phyloP scores from a whole-genome alignment of 495 filamentous ascomycete species.

The Podospora fimiseda region DNA sequence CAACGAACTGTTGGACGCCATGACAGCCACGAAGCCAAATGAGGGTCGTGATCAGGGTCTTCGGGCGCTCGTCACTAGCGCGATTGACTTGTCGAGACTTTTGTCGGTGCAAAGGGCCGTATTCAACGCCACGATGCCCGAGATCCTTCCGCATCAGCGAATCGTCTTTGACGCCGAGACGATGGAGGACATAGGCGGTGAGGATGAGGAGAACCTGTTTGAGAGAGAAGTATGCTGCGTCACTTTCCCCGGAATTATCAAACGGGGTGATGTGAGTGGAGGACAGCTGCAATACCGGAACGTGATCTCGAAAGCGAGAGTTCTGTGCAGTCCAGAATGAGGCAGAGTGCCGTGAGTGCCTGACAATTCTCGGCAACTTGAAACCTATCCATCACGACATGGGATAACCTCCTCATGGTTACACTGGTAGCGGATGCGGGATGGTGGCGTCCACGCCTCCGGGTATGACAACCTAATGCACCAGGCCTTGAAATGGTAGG shows the following conservation, averaged over 20 bases:
- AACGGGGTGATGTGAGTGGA: constrained; percentile 51
- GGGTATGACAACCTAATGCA: neutral
- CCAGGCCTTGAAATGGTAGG: neutral
- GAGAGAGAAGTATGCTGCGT: constrained; percentile 43
- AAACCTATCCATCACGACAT: too few species aligned
- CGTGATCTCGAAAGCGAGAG: constrained; percentile 49
- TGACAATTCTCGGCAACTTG: too few species aligned
- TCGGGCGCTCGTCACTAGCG: constrained; percentile 35
- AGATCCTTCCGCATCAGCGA: constrained; percentile 40
- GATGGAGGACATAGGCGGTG: constrained; percentile 54
- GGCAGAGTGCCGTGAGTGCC: neutral
- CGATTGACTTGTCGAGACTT: constrained; percentile 45
- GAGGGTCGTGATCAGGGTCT: constrained; percentile 44
- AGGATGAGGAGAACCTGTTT: constrained; percentile 43
- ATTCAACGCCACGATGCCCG: constrained; percentile 46
- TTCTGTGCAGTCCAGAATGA: constrained; percentile 47
- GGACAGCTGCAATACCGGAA: constrained; percentile 46
- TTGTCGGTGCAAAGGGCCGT: constrained; percentile 48
- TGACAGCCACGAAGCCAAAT: constrained; percentile 34
- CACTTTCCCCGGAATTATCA: constrained; percentile 49
- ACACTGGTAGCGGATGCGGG: neutral
- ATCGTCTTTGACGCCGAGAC: constrained; percentile 42
- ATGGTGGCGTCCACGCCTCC: neutral
- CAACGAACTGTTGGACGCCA: constrained; percentile 35
- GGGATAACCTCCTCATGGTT: neutral